phyloP scores from a whole-genome alignment of 768 basidiomycete genomes.

The Coprinellus micaceus region DNA sequence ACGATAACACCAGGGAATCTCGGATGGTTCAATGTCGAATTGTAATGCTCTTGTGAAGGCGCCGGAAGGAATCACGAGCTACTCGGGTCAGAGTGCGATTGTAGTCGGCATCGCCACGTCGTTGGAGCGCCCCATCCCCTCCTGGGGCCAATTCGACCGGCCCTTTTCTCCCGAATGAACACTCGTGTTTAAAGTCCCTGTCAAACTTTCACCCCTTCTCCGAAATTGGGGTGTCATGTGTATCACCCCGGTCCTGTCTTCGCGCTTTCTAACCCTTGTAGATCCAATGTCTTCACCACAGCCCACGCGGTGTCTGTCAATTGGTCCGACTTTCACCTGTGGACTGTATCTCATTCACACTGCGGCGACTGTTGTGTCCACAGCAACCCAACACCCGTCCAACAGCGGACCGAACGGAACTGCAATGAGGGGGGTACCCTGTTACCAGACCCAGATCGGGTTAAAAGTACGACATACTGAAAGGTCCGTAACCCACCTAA shows the following conservation, averaged over 20 bases:
- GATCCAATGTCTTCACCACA: too few relatives aligned
- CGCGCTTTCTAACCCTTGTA: too few relatives aligned
- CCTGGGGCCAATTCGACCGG: constrained; percentile 7
- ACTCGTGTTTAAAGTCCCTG: not conserved
- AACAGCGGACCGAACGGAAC: constrained; percentile 39
- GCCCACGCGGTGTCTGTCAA: too few relatives aligned
- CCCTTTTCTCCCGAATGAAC: not conserved
- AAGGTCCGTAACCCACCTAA: constrained; percentile 47
- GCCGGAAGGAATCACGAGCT: not conserved
- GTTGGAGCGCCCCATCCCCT: constrained; percentile 34
- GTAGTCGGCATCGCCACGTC: constrained; percentile 34
- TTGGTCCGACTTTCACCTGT: too few relatives aligned
- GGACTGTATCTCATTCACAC: constrained; percentile 35
- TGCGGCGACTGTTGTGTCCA: constrained; percentile 39
- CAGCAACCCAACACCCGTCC: constrained; percentile 35
- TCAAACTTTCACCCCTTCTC: not conserved
- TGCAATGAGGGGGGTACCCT: constrained; percentile 13
- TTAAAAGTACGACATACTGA: constrained; percentile 31
- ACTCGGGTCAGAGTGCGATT: constrained; percentile 20
- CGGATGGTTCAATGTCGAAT: constrained; percentile 23
- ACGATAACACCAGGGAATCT: constrained; percentile 15
- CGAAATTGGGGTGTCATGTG: not conserved
- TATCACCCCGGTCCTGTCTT: not conserved
- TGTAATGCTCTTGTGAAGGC: constrained; percentile 12
- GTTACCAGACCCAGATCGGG: not conserved